Evolutionary conservation across 805 yeast genomes (phyloP), one percentile per base, ranked within the genome.

Genomic region (Saturnispora zaruensis): DNA sequence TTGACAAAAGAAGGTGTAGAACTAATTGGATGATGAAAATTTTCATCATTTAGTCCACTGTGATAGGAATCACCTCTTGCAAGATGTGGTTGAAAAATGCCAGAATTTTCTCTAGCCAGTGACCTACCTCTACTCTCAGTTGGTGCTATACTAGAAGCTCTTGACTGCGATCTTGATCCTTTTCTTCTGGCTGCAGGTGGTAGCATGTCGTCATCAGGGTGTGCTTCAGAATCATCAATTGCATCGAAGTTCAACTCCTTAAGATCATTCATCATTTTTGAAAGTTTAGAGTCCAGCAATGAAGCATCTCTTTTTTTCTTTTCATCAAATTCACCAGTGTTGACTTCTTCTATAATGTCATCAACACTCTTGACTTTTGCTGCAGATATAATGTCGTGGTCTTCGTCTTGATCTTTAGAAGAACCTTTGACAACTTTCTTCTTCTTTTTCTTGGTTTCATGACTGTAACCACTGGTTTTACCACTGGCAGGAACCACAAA

Each of bases 41-140:
- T 34, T n/a, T 73, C 72, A 44, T 73, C 75, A 14, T 65, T 64
- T 45, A 73, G 70, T 9, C 80, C 77, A 57, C 77, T 75, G 57
- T 82, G 85, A 61, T 84, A 84, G 1, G 89, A 80, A 55, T 83
- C 90, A 34, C 91, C 93, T 53, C 85, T 72, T 2, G 91, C 90
- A 58, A 84, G 70, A 65, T 83, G 87, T 1, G 89, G 88, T 61
- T 70, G 37, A 33, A 46, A 47, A 44, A 49, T 41, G 54, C 66
- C 77, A 57, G 53, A 62, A 11, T 60, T 60, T 36, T 59, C 64
- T 38, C 63, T 57, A 2, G 51, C 46, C 14, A 46, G 32, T 11
- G 63, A 58, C 34, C 59, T 53, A 2, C 64, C 58, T 51, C 60
- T 53, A 34, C 55, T 54, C 38, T 59, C 61, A 37, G 51, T 45